phyloP scores from a whole-genome alignment of 2,329 filamentous ascomycete species.

The Penicillium griseofulvum region DNA sequence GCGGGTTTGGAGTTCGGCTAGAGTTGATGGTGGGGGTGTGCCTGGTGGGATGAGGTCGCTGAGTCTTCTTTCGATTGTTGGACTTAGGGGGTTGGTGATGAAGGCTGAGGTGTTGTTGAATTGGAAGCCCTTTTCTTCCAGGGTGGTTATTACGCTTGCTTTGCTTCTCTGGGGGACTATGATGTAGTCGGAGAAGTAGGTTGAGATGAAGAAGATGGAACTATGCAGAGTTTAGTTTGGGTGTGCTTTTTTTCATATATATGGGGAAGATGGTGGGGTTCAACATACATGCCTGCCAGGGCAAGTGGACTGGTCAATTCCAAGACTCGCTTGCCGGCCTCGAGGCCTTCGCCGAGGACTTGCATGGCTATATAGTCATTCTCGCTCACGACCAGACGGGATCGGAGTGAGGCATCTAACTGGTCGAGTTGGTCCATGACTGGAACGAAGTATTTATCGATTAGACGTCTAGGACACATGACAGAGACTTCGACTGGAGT shows the following conservation, averaged over 20 bases:
- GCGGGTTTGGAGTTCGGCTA: constrained; percentile 74
- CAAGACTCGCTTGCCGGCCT: constrained; percentile 85
- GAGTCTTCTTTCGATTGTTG: constrained; percentile 28
- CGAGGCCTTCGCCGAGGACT: constrained; percentile 83
- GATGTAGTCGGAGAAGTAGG: constrained; percentile 97
- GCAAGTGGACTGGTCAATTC: constrained; percentile 89
- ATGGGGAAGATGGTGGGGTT: neutral
- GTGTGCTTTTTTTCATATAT: neutral
- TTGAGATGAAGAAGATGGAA: constrained; percentile 97
- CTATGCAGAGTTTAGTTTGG: constrained; percentile 36
- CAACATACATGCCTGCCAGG: constrained; percentile 73
- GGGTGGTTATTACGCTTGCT: constrained; percentile 69
- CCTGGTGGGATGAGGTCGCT: constrained; percentile 47
- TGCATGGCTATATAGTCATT: constrained; percentile 87
- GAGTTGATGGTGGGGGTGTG: constrained; percentile 73
- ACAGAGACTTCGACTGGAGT: constrained; percentile 91
- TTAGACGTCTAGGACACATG: constrained; percentile 76
- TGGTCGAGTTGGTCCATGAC: constrained; percentile 63
- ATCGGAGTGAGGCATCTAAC: constrained; percentile 36
- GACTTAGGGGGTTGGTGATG: constrained; percentile 52
- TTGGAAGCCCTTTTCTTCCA: constrained; percentile 77
- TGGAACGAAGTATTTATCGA: constrained; percentile 71
- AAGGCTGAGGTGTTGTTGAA: constrained; percentile 72
- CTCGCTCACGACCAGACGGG: constrained; percentile 68
- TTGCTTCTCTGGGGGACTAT: constrained; percentile 77